These are phyloP conservation scores for Amphicarpaea edgeworthii DNA, from an alignment of 306 rosid genomes.

Conservation along the genomic window DNA sequence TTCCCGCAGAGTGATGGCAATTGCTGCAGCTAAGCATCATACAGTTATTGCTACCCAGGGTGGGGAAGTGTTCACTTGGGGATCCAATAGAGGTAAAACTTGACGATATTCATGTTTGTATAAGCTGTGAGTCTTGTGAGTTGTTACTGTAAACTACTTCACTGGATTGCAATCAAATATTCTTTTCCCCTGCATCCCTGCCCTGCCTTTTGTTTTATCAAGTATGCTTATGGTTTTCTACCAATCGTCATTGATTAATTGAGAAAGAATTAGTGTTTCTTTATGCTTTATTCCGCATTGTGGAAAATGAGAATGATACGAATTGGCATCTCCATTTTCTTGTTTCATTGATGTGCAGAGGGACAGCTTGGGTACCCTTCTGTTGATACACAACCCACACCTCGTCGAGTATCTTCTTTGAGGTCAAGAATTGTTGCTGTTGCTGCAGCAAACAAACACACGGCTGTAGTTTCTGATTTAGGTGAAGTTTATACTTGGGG, in stretches of 20 bases:
- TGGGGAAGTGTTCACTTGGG: constrained; percentile 99
- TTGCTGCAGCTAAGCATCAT: constrained; percentile 99
- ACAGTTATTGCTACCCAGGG: constrained; percentile 88
- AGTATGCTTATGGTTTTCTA: background rate
- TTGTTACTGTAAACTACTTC: constrained; percentile 18
- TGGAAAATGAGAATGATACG: constrained; percentile 38
- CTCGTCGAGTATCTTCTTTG: constrained; percentile 87
- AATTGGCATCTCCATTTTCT: constrained; percentile 31
- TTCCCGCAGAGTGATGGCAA: constrained; percentile 77
- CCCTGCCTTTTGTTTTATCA: constrained; percentile 11
- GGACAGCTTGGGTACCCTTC: constrained; percentile 99
- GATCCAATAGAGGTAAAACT: constrained; percentile 96
- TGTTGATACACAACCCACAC: constrained; percentile 94
- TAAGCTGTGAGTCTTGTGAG: constrained; percentile 19
- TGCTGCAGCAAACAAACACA: constrained; percentile 99
- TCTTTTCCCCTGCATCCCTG: constrained; percentile 38
- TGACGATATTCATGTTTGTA: constrained; percentile 23
- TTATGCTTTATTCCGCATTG: constrained; percentile 25
- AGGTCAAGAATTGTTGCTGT: constrained; percentile 78
- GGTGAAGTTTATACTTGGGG: constrained; percentile 99
- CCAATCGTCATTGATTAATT: constrained; percentile 1
- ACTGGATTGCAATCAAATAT: constrained; percentile 1
- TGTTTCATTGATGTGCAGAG: constrained; percentile 63
- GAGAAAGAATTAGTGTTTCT: constrained; percentile 28
- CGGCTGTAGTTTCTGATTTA: constrained; percentile 84